Evolutionary conservation across 1,139 yeast species (phyloP).

Genomic region (Debaryomyces coudertii): DNA sequence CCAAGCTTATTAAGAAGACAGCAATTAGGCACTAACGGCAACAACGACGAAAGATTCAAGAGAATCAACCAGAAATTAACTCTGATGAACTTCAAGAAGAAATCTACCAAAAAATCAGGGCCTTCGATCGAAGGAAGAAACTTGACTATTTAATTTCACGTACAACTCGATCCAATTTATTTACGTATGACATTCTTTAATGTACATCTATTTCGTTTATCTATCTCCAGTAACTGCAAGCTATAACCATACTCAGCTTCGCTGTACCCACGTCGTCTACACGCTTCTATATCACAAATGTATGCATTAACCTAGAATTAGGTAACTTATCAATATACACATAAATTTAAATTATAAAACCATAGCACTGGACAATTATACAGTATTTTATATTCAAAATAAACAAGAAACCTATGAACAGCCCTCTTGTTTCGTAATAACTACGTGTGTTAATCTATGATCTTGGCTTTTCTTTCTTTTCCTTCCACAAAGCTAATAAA

Average conservation of each 20-base stretch:
- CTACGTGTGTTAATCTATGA: conserved; percentile 51
- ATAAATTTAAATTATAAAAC: conserved; percentile 21
- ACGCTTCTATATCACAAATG: conserved; percentile 15
- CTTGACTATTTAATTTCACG: conserved; percentile 42
- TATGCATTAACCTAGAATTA: conserved; percentile 21
- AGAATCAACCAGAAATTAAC: conserved; percentile 63
- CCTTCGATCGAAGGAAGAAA: conserved; percentile 83
- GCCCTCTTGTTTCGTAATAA: conserved; percentile 7
- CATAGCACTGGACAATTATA: conserved; percentile 14
- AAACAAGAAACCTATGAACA: conserved; percentile 10
- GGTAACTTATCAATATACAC: conserved; percentile 27
- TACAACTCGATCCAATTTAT: not conserved
- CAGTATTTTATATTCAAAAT: conserved; percentile 10
- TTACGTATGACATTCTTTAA: not conserved
- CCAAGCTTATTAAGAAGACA: conserved; percentile 44
- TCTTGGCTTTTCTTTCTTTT: conserved; percentile 99
- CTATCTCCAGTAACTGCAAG: not conserved
- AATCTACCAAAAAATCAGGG: conserved; percentile 61
- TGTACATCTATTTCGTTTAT: not conserved
- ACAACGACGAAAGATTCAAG: conserved; percentile 77
- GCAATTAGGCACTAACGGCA: conserved; percentile 48
- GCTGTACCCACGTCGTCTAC: not conserved
- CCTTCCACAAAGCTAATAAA: conserved; percentile 99
- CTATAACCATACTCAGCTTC: not conserved
- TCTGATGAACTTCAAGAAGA: conserved; percentile 49